Evolutionary conservation across 768 basidiomycete genomes (phyloP).

Genomic region (Thelephora ganbajun): DNA sequence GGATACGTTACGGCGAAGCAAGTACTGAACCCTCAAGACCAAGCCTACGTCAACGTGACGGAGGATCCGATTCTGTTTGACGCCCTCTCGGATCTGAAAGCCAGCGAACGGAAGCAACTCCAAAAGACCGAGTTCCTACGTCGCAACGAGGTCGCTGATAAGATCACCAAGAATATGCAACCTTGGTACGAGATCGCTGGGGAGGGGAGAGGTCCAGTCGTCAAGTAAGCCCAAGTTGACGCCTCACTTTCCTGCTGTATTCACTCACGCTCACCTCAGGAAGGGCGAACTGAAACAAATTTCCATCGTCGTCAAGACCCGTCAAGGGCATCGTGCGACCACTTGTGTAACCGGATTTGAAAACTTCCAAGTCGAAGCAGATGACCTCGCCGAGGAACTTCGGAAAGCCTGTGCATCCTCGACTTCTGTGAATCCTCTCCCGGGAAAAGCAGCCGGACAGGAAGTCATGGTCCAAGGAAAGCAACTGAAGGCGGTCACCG

Average conservation of each 20-base stretch:
- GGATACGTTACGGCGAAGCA: slow-evolving; percentile 45
- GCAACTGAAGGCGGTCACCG: slow-evolving; percentile 51
- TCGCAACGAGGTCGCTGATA: slow-evolving; percentile 46
- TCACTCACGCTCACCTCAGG: slow-evolving; percentile 22
- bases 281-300: slow-evolving; percentile 69
- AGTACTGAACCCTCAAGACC: slow-evolving; percentile 53
- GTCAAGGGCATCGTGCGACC: slow-evolving; percentile 67
- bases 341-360: slow-evolving; percentile 76
- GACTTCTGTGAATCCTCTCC: slow-evolving; percentile 55
- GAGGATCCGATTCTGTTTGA: slow-evolving; percentile 16
- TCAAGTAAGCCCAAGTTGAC: slow-evolving; percentile 24
- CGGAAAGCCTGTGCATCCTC: slow-evolving; percentile 65
- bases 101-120: slow-evolving; percentile 10
- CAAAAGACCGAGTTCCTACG: slow-evolving; percentile 37
- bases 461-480: slow-evolving; percentile 84
- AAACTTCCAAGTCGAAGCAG: slow-evolving; percentile 52
- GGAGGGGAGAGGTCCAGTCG: slow-evolving; percentile 39
- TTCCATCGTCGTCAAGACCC: slow-evolving; percentile 49
- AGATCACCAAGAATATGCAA: slow-evolving; percentile 57
- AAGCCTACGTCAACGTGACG: slow-evolving; percentile 60
- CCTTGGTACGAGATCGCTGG: slow-evolving; percentile 51
- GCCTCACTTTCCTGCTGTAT: too few relatives aligned
- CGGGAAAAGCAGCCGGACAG: slow-evolving; percentile 39
- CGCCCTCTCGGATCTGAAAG: slow-evolving; percentile 15
- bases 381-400: slow-evolving; percentile 68